Evolutionary conservation across 208 protist genomes (phyloP).

Genomic region (Leishmania tarentolae): DNA sequence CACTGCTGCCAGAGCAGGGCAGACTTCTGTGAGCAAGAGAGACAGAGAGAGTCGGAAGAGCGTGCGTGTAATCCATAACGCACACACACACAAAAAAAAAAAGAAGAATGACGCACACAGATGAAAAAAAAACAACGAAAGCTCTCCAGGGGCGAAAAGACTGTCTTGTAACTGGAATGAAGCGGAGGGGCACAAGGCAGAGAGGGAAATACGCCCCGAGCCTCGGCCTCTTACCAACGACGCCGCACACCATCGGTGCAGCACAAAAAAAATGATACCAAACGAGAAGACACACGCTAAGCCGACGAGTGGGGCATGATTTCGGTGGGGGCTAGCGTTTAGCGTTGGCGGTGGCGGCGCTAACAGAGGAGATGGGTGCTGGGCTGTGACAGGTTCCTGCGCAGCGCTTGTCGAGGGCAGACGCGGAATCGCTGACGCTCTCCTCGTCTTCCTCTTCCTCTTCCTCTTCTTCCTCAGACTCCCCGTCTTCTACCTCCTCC

Average conservation of each 20-base stretch:
- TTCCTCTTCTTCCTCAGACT: conserved; percentile 28
- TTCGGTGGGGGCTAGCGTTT: not conserved
- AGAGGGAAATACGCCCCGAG: not conserved
- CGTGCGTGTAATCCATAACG: not conserved
- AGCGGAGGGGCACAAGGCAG: not conserved
- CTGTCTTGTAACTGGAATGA: not conserved
- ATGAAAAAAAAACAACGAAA: not conserved
- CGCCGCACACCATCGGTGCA: not conserved
- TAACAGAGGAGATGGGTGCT: not conserved
- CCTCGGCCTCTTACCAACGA: not conserved
- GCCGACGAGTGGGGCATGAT: not conserved
- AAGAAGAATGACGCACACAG: not conserved
- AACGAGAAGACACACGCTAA: not conserved
- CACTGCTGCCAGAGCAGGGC: not conserved
- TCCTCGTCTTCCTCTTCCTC: conserved; percentile 21
- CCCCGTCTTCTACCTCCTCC: conserved; percentile 39
- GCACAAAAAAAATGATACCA: not conserved
- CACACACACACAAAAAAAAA: too few species aligned
- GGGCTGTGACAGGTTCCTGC: not conserved
- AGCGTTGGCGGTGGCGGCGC: not conserved
- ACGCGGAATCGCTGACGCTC: not conserved
- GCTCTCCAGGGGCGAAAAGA: not conserved
- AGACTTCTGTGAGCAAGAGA: not conserved
- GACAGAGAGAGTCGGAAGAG: not conserved
- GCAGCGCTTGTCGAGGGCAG: not conserved